These are phyloP conservation scores for Phytophthora agathidicida DNA, from an alignment of 352 stramenopile genomes.

Conservation along the genomic window DNA sequence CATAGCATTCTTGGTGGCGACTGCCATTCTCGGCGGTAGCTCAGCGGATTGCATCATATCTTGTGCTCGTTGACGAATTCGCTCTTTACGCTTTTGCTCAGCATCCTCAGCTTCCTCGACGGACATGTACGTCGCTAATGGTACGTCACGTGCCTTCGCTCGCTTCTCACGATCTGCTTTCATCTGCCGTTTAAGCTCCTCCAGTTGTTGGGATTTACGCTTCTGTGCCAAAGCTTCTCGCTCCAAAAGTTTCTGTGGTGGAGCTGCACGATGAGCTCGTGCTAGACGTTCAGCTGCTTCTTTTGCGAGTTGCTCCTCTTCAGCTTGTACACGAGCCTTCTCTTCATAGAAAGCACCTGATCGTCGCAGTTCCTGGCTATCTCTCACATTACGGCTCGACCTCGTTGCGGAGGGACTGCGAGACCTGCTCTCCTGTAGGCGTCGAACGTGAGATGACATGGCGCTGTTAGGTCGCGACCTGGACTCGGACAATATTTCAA, in stretches of 20 bases:
- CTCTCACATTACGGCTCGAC: conserved; percentile 7
- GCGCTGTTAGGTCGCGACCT: conserved; percentile 1
- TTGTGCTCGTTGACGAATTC: conserved; percentile 55
- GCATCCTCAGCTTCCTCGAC: conserved; percentile 16
- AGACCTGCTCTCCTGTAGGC: conserved; percentile 13
- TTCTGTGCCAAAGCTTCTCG: conserved; percentile 46
- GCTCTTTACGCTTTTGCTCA: conserved; percentile 54
- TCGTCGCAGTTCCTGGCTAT: conserved; percentile 30
- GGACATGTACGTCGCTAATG: conserved; percentile 55
- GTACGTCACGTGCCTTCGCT: conserved; percentile 55
- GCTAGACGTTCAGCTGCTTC: conserved; percentile 42
- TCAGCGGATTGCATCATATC: conserved; percentile 47
- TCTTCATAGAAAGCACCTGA: conserved; percentile 69
- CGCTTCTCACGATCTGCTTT: conserved; percentile 48
- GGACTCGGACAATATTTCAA: conserved; percentile 4
- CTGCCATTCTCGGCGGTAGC: conserved; percentile 60
- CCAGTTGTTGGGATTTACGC: conserved; percentile 49
- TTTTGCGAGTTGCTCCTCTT: conserved; percentile 32
- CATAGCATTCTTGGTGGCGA: conserved; percentile 20
- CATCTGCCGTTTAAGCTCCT: conserved; percentile 40
- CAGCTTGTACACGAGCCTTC: conserved; percentile 50
- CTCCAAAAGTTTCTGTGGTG: conserved; percentile 59
- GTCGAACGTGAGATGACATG: conserved; percentile 18
- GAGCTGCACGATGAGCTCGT: conserved; percentile 49
- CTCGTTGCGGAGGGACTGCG: conserved; percentile 26